phyloP scores from a whole-genome alignment of 331 rosid genomes.

The Prunus yedoensis region DNA sequence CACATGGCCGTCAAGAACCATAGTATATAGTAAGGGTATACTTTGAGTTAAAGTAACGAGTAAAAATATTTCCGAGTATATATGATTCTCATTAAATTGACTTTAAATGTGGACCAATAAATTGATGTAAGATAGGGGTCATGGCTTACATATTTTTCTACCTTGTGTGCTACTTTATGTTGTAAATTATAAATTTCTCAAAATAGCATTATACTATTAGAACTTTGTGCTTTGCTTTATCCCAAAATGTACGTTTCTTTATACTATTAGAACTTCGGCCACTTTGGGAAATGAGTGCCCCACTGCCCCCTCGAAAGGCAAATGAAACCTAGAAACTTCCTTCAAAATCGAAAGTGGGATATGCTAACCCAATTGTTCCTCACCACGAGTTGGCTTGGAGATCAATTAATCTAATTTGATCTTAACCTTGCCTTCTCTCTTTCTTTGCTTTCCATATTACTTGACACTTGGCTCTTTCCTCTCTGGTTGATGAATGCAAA shows the following conservation, averaged over 20 bases:
- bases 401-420: background rate
- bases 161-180: too few relatives aligned
- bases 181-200: too few relatives aligned
- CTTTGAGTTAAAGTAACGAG: too few relatives aligned
- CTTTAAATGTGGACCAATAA: background rate
- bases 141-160: background rate
- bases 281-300: slow-evolving; percentile 42
- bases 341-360: slow-evolving; percentile 36
- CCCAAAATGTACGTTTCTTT: slow-evolving; percentile 19
- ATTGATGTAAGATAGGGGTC: background rate
- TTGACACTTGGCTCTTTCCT: background rate
- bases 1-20: background rate
- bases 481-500: background rate
- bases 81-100: too few relatives aligned
- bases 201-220: slow-evolving; percentile 15
- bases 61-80: too few relatives aligned
- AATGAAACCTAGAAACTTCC: slow-evolving; percentile 25
- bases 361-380: slow-evolving; percentile 9
- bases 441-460: background rate
- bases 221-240: slow-evolving; percentile 5
- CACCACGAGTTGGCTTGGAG: background rate
- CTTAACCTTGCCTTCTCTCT: background rate
- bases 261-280: slow-evolving; percentile 12
- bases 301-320: slow-evolving; percentile 4
- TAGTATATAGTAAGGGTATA: background rate